A percentile compares a stretch with the other conserved stretches of the same genome.
Conservation (phyloP, 169 alveolate genomes). For the Plasmodium reichenowi region DNA sequence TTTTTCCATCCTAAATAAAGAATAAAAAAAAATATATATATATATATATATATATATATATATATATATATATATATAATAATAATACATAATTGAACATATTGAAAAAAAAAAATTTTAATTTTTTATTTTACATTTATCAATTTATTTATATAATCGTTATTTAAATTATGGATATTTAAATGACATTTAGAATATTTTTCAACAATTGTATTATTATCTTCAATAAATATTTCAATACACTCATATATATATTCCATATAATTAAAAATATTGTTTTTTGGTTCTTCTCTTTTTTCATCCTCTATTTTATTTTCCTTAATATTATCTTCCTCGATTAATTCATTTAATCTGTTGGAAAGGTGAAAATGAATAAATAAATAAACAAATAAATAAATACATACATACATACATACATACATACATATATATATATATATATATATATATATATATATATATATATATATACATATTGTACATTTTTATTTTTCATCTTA, state of each 20-base stretch:
- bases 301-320: conserved; percentile 75
- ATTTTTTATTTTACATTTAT: conserved; percentile 38
- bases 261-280: conserved; percentile 58
- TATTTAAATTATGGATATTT: conserved; percentile 36
- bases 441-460: neutral
- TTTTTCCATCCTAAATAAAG: conserved; percentile 67
- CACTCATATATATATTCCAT: conserved; percentile 71
- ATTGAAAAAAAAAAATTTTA: neutral
- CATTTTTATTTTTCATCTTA: conserved; percentile 1
- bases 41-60: neutral
- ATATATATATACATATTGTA: neutral
- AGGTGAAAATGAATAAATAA: neutral
- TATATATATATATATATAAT: neutral
- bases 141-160: conserved; percentile 47
- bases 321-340: conserved; percentile 36
- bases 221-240: conserved; percentile 62
- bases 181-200: conserved; percentile 44
- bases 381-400: neutral
- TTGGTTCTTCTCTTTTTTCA: conserved; percentile 57
- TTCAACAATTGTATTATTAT: conserved; percentile 19
- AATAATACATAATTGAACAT: neutral
- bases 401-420: neutral
- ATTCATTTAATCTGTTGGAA: conserved; percentile 36
- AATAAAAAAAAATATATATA: neutral
- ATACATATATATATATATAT: neutral